Percentiles rank a stretch among this genome's conserved stretches.
Conservation (phyloP, 768 basidiomycete genomes). For the Amanita thiersii region DNA sequence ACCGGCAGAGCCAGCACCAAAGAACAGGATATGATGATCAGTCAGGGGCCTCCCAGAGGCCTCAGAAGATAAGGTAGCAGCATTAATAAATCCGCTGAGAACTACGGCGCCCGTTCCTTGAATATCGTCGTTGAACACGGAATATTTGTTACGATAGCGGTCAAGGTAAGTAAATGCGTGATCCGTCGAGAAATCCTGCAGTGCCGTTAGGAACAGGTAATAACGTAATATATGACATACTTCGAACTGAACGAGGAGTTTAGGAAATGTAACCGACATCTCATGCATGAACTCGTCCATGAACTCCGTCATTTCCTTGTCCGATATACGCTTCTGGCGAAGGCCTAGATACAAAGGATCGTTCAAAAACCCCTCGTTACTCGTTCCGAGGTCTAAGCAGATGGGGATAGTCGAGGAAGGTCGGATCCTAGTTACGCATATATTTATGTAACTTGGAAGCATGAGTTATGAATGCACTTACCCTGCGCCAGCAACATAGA, state of each 20-base stretch:
- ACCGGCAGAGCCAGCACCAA: slow-evolving; percentile 87
- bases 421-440: slow-evolving; percentile 44
- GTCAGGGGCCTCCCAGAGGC: slow-evolving; percentile 62
- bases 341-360: slow-evolving; percentile 90
- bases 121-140: slow-evolving; percentile 87
- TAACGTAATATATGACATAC: slow-evolving; percentile 22
- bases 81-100: slow-evolving; percentile 84
- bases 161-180: slow-evolving; percentile 85
- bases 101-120: slow-evolving; percentile 90
- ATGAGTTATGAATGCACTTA: slow-evolving; percentile 22
- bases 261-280: slow-evolving; percentile 67
- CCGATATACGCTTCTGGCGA: slow-evolving; percentile 57
- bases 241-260: slow-evolving; percentile 82
- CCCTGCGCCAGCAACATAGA: slow-evolving; percentile 90
- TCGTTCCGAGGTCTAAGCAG: slow-evolving; percentile 83
- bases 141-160: slow-evolving; percentile 66
- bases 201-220: neutral
- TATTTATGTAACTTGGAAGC: neutral
- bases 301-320: slow-evolving; percentile 65
- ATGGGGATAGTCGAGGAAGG: slow-evolving; percentile 77
- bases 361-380: slow-evolving; percentile 69
- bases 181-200: slow-evolving; percentile 84
- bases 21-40: slow-evolving; percentile 83
- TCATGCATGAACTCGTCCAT: slow-evolving; percentile 93
- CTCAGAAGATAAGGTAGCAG: slow-evolving; percentile 65